Percentiles rank a stretch among this genome's conserved stretches.
These are phyloP conservation scores for Monosporascus sp. DNA, from an alignment of 2,329 filamentous ascomycete genomes.

Conservation along the genomic window DNA sequence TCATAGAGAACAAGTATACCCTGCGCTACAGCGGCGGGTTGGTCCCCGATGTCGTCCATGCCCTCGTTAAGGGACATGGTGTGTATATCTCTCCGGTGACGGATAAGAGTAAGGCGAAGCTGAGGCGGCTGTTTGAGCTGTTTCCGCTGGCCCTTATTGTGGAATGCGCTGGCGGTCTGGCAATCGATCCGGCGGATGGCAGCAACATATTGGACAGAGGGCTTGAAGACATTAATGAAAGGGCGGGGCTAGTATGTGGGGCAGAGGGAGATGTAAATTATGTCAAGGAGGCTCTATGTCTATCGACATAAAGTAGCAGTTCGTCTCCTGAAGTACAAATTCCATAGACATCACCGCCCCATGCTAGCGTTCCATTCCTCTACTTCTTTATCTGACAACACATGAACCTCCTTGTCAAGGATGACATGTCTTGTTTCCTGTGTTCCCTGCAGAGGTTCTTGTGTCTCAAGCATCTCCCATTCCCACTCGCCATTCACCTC, in stretches of 20 bases:
- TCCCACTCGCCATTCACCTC: no score
- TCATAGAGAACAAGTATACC: constrained; percentile 50
- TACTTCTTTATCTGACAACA: no score
- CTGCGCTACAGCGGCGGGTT: constrained; percentile 56
- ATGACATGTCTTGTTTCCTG: no score
- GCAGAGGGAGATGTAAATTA: constrained; percentile 42
- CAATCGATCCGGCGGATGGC: constrained; percentile 44
- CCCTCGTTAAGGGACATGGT: constrained; percentile 56
- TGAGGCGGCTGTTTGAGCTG: constrained; percentile 55
- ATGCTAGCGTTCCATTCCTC: no score
- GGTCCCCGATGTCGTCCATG: constrained; percentile 56
- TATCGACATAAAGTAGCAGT: neutral
- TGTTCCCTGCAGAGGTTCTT: no score
- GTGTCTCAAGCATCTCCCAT: no score
- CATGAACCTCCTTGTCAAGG: no score
- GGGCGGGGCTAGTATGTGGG: constrained; percentile 46
- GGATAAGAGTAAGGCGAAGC: constrained; percentile 45
- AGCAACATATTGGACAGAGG: constrained; percentile 33
- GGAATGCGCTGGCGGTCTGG: constrained; percentile 54
- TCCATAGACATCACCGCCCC: no score
- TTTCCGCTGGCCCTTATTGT: constrained; percentile 54
- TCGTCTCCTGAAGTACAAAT: no score
- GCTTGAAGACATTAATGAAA: constrained; percentile 41
- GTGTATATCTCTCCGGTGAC: constrained; percentile 56
- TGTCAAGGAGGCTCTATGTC: constrained; percentile 15